Conservation (phyloP, 2,329 filamentous ascomycete species). For the Leptosphaerulina australis region DNA sequence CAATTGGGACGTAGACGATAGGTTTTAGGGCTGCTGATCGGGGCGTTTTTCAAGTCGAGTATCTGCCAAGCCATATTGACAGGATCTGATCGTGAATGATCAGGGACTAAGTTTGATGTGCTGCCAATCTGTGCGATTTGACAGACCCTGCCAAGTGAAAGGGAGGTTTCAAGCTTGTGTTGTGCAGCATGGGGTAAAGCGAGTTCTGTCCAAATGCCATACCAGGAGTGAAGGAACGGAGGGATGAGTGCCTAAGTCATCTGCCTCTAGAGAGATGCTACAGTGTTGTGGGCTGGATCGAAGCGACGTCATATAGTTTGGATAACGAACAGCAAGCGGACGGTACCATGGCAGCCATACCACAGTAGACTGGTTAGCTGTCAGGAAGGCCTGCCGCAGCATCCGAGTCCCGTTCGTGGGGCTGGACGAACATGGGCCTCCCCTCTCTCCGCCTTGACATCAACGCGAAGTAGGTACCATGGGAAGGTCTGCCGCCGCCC, state of each 20-base stretch:
- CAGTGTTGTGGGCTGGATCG: neutral
- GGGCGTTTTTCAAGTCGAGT: neutral
- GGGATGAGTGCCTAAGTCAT: neutral
- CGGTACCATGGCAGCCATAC: neutral
- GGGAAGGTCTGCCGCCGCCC: slow-evolving; percentile 7
- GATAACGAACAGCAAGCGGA: neutral
- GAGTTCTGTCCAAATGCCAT: neutral
- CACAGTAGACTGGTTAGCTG: neutral
- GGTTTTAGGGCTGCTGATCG: neutral
- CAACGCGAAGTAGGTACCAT: neutral
- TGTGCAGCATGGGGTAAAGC: slow-evolving; percentile 8
- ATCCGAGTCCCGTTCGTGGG: slow-evolving; percentile 8
- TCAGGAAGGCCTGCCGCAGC: slow-evolving; percentile 1
- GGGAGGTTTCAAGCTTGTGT: slow-evolving; percentile 13
- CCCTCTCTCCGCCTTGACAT: slow-evolving; percentile 11
- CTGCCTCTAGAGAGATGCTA: neutral
- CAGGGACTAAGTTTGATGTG: slow-evolving; percentile 1
- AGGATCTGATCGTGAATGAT: neutral
- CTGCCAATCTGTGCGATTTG: slow-evolving; percentile 8
- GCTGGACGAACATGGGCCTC: too few relatives aligned
- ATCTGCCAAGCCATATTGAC: neutral
- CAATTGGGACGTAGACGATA: neutral
- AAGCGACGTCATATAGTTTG: slow-evolving; percentile 15
- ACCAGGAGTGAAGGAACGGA: neutral
- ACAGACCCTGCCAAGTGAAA: slow-evolving; percentile 19